These are phyloP conservation scores for Amanita rimosa DNA, from an alignment of 768 basidiomycete genomes.

Conservation along the genomic window DNA sequence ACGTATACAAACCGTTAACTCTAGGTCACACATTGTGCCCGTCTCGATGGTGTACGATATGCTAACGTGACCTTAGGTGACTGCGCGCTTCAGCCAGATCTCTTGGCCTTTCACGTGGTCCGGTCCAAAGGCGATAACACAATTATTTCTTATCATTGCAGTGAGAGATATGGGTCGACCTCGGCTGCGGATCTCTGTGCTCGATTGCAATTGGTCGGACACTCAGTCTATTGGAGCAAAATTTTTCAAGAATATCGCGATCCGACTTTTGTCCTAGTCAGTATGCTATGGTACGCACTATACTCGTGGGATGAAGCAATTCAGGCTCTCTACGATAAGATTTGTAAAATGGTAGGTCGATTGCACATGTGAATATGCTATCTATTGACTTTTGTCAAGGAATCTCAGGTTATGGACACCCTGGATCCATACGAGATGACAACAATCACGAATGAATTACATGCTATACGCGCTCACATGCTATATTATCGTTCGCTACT, in stretches of 20 bases:
- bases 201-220: slow-evolving; percentile 37
- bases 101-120: slow-evolving; percentile 37
- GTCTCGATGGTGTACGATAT: slow-evolving; percentile 1
- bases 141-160: slow-evolving; percentile 37
- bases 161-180: slow-evolving; percentile 24
- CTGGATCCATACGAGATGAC: slow-evolving; percentile 14
- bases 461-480: slow-evolving; percentile 48
- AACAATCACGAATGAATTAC: slow-evolving; percentile 41
- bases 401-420: slow-evolving; percentile 29
- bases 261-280: slow-evolving; percentile 43
- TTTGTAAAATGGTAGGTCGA: slow-evolving; percentile 30
- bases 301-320: slow-evolving; percentile 55
- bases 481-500: slow-evolving; percentile 47
- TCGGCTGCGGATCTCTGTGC: slow-evolving; percentile 30
- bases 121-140: slow-evolving; percentile 31
- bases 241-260: slow-evolving; percentile 31
- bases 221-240: slow-evolving; percentile 36
- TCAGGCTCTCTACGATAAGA: slow-evolving; percentile 38
- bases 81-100: slow-evolving; percentile 21
- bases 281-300: slow-evolving; percentile 46
- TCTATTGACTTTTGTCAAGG: slow-evolving; percentile 20
- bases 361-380: not conserved
- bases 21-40: not conserved
- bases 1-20: slow-evolving; percentile 18
- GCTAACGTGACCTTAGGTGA: slow-evolving; percentile 17